Conservation (phyloP, 2,329 filamentous ascomycete species). For the Aspergillus sp. region DNA sequence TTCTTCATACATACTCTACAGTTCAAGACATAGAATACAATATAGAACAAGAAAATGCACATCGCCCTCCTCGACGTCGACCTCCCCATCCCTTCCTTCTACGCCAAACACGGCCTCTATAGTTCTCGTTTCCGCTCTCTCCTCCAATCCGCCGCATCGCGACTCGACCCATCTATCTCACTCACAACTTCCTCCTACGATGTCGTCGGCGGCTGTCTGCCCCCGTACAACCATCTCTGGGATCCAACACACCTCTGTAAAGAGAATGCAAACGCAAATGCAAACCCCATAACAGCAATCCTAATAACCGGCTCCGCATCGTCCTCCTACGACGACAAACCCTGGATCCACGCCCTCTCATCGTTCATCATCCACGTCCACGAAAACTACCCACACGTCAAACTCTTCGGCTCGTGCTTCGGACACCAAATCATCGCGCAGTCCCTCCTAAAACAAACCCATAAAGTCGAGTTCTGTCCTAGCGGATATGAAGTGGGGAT, state of each 20-base stretch:
- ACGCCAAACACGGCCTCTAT: slow-evolving; percentile 28
- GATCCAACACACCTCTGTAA: not conserved
- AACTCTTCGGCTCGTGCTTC: slow-evolving; percentile 31
- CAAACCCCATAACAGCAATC: slow-evolving; percentile 20
- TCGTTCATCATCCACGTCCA: slow-evolving; percentile 22
- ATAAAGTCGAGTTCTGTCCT: slow-evolving; percentile 15
- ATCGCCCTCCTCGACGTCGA: slow-evolving; percentile 33
- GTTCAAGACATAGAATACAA: too few species aligned
- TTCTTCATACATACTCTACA: not conserved
- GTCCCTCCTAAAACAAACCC: slow-evolving; percentile 4
- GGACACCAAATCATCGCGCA: slow-evolving; percentile 25
- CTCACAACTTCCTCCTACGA: slow-evolving; percentile 27
- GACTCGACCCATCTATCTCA: slow-evolving; percentile 12
- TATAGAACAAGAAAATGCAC: slow-evolving; percentile 17
- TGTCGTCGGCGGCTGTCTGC: slow-evolving; percentile 22
- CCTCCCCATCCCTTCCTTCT: slow-evolving; percentile 27
- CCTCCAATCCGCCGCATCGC: slow-evolving; percentile 24
- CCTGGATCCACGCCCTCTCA: slow-evolving; percentile 25
- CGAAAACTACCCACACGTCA: slow-evolving; percentile 21
- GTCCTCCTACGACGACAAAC: slow-evolving; percentile 22
- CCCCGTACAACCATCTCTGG: slow-evolving; percentile 21
- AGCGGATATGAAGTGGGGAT: slow-evolving; percentile 27
- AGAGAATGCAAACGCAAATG: not conserved
- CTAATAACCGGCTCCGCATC: slow-evolving; percentile 28
- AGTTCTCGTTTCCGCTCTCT: slow-evolving; percentile 31